Evolutionary conservation across 257 asterid species (phyloP).

Genomic region (Petunia axillaris): DNA sequence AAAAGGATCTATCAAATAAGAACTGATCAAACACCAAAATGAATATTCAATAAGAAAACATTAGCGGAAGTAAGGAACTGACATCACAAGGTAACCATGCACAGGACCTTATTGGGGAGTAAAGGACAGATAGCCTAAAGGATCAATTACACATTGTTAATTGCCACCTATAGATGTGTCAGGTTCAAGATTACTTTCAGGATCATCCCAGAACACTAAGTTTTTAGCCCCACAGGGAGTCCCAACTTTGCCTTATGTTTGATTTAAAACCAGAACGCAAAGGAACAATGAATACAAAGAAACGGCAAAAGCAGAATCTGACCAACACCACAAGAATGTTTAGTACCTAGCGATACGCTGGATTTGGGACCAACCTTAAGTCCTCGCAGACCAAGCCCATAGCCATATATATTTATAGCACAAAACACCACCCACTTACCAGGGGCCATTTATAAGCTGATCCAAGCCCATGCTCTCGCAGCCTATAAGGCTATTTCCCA

Average conservation of each 20-base stretch:
- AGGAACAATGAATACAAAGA: neutral
- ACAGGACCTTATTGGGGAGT: neutral
- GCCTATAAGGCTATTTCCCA: conserved; percentile 1
- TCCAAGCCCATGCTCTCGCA: conserved; percentile 4
- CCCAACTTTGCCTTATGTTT: neutral
- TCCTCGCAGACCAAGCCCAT: too few relatives aligned
- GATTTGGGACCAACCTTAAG: neutral
- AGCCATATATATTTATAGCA: neutral
- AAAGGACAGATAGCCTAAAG: neutral
- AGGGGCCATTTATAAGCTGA: conserved; percentile 11
- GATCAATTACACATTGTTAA: neutral
- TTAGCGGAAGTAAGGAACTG: neutral
- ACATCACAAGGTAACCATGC: neutral
- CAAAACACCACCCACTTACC: neutral
- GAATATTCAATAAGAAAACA: neutral
- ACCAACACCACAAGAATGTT: neutral
- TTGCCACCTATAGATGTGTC: neutral
- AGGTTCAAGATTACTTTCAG: neutral
- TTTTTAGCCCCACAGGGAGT: neutral
- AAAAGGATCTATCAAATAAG: neutral
- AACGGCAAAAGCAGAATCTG: neutral
- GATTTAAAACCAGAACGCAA: neutral
- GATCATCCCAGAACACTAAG: neutral
- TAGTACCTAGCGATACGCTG: neutral
- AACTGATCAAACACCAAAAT: neutral